phyloP scores from a whole-genome alignment of 2,329 filamentous ascomycete species.

The Phyllosticta capitalensis region DNA sequence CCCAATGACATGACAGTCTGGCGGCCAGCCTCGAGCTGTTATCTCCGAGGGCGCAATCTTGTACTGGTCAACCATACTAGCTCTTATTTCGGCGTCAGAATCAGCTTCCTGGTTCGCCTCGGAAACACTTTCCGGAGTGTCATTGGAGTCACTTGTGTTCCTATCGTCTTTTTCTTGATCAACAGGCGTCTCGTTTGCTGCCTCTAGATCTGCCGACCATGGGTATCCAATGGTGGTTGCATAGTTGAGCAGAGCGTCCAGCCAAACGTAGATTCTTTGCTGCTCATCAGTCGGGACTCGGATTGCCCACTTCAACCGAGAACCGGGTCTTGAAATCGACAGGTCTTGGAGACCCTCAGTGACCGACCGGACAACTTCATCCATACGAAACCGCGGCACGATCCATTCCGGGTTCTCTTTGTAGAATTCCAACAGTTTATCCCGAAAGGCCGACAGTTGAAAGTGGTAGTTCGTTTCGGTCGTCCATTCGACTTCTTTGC shows the following conservation, averaged over 20 bases:
- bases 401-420: slow-evolving; percentile 68
- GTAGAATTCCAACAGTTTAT: slow-evolving; percentile 74
- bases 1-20: slow-evolving; percentile 83
- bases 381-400: slow-evolving; percentile 60
- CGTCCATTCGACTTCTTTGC: slow-evolving; percentile 88
- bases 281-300: slow-evolving; percentile 71
- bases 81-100: slow-evolving; percentile 28
- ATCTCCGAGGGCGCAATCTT: slow-evolving; percentile 15
- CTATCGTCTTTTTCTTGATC: slow-evolving; percentile 32
- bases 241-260: slow-evolving; percentile 94
- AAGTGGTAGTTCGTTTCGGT: slow-evolving; percentile 95
- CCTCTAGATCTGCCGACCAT: slow-evolving; percentile 51
- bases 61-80: background rate
- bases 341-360: slow-evolving; percentile 71
- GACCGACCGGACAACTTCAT: slow-evolving; percentile 71
- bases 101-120: background rate
- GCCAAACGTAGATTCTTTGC: slow-evolving; percentile 97
- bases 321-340: slow-evolving; percentile 73
- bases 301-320: slow-evolving; percentile 79
- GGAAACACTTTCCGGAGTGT: background rate
- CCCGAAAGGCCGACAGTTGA: slow-evolving; percentile 70
- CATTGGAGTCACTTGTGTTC: background rate
- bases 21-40: slow-evolving; percentile 66
- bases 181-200: background rate
- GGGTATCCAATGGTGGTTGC: slow-evolving; percentile 81